These are phyloP conservation scores for Metahyphopichia silvanorum DNA, from an alignment of 805 yeast genomes.

Conservation along the genomic window DNA sequence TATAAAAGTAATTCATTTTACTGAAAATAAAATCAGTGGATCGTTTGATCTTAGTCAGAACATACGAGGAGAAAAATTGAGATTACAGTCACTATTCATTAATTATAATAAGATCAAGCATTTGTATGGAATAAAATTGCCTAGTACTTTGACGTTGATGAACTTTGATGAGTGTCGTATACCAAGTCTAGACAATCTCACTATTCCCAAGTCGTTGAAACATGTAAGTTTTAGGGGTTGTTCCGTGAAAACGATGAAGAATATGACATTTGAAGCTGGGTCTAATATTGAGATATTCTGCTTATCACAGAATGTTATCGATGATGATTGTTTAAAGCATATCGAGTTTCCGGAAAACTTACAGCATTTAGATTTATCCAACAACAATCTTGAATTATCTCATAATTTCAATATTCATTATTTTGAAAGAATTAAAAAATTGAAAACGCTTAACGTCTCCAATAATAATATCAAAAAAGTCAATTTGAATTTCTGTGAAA, in stretches of 20 bases:
- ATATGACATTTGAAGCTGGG: conserved; percentile 8
- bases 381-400: conserved; percentile 6
- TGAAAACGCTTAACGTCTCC: conserved; percentile 10
- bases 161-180: conserved; percentile 16
- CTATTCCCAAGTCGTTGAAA: conserved; percentile 8
- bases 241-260: conserved; percentile 7
- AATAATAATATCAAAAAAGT: conserved; percentile 9
- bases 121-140: conserved; percentile 11
- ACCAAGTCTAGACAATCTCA: conserved; percentile 4
- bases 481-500: conserved; percentile 4
- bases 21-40: conserved; percentile 13
- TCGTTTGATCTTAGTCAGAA: conserved; percentile 11
- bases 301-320: conserved; percentile 10
- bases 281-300: conserved; percentile 8
- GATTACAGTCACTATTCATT: conserved; percentile 11
- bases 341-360: conserved; percentile 9
- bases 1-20: conserved; percentile 11
- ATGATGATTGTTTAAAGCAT: conserved; percentile 1
- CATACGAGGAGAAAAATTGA: conserved; percentile 7
- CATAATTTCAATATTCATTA: conserved; percentile 1
- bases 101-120: conserved; percentile 11
- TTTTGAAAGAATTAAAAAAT: conserved; percentile 5
- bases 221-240: conserved; percentile 18
- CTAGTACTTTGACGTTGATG: conserved; percentile 8
- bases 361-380: conserved; percentile 6